Evolutionary conservation across 768 basidiomycete species (phyloP), one percentile per base, ranked within the genome.

Genomic region (Mycena polygramma): DNA sequence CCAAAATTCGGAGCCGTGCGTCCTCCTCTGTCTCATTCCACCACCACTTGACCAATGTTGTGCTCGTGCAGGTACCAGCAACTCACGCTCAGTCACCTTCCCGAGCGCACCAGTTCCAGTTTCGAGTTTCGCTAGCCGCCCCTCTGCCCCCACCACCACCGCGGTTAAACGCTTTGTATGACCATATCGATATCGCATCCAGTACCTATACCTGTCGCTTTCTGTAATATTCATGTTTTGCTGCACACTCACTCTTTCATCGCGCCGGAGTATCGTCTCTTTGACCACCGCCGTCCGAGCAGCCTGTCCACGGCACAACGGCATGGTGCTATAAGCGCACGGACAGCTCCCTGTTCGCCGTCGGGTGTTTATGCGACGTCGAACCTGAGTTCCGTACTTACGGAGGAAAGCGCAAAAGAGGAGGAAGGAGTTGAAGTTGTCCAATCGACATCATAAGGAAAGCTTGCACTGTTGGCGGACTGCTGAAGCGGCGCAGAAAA

Each of bases 1-100:
- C 80, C 92, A 92, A 85, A 93, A 95, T 79, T 96, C 94, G 64
- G 94, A 95, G 77, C 94, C 94, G 94, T 96, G 77, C 83, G 93
- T 89, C 24, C 39, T 54, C 19, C 13, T 62, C 15, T 60, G 8
- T 68, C 35, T 63, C 69, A 17, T 52, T 59, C 66, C 60, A 53
- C 67, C 13, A 17, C 72, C 37, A 73, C 51, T 36, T 55, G 66
- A 24, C 14, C 49, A 43, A 67, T 64, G 41, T 63, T 61, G 52
- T 64, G 11, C 8, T 9, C 36, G 22, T 37, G 8, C 77, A 95
- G 94, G 74, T 97, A 97, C 82, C 96, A 98, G 80, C 94, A 97
- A 75, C 78, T 98, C 60, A 93, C 93, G 7, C 86, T 98, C 68
- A 85, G 85, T 41, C 94, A 97, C 75, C 87, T 94, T 52, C 91